These are phyloP conservation scores for Acanthochlamys bracteata DNA, from an alignment of 106 monocot genomes.

Conservation along the genomic window DNA sequence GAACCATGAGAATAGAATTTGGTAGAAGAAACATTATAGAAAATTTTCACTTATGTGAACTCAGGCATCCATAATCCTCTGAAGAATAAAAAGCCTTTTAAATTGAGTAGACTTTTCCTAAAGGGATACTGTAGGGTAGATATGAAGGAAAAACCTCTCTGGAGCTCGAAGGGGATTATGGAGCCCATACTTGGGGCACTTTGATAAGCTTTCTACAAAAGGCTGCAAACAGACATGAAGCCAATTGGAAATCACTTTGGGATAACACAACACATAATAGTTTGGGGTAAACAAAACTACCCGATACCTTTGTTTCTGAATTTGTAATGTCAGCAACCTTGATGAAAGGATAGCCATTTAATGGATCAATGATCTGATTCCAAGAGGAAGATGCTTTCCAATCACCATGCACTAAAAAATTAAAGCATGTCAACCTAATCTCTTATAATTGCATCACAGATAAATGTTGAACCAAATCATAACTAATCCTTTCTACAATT, in stretches of 20 bases:
- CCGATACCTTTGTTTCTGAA: constrained; percentile 49
- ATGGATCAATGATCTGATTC: constrained; percentile 69
- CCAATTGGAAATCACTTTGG: background rate
- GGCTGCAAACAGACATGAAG: constrained; percentile 44
- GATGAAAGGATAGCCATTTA: constrained; percentile 86
- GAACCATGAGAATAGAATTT: no score
- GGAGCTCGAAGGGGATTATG: constrained; percentile 83
- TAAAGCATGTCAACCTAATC: constrained; percentile 1
- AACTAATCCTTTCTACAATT: no score
- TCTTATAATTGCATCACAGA: no score
- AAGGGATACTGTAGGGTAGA: no score
- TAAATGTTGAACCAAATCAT: no score
- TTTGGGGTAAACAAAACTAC: no score
- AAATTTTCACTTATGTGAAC: no score
- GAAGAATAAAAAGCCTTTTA: no score
- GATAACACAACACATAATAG: no score
- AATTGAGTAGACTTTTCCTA: no score
- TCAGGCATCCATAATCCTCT: no score
- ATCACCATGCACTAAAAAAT: constrained; percentile 74
- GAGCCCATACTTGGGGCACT: constrained; percentile 88
- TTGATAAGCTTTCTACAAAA: constrained; percentile 72
- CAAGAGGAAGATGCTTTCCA: constrained; percentile 64
- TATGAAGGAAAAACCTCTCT: constrained; percentile 53
- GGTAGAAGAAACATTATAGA: no score
- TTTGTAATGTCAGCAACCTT: constrained; percentile 79